Evolutionary conservation across 768 basidiomycete species (phyloP).

Genomic region (Gymnopilus junonius): DNA sequence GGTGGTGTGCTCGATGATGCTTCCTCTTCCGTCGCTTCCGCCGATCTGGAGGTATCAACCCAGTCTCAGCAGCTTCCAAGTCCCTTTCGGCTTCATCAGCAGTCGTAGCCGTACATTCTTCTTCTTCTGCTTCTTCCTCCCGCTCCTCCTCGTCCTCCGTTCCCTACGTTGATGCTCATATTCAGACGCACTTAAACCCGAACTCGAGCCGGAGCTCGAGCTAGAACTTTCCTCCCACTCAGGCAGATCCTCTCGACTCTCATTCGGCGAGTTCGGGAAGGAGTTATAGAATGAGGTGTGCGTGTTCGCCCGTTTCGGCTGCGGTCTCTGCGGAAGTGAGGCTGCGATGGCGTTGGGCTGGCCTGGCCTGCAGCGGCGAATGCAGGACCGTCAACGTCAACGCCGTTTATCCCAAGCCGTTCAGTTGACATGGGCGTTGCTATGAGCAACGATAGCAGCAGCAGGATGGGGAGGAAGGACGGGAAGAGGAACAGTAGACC

Average conservation of each 20-base stretch:
- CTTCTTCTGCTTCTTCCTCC: neutral
- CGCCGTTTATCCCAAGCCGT: too few relatives aligned
- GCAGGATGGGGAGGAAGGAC: constrained; percentile 5
- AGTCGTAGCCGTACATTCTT: neutral
- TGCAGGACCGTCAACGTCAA: too few relatives aligned
- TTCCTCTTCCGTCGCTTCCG: neutral
- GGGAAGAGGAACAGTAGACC: neutral
- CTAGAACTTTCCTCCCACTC: constrained; percentile 18
- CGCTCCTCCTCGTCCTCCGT: too few relatives aligned
- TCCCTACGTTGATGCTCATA: too few relatives aligned
- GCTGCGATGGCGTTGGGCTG: too few relatives aligned
- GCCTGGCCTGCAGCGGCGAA: too few relatives aligned
- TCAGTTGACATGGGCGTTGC: too few relatives aligned
- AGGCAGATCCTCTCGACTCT: constrained; percentile 37
- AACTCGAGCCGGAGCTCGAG: too few relatives aligned
- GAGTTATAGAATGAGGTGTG: constrained; percentile 59
- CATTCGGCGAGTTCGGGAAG: constrained; percentile 63
- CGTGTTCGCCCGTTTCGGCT: constrained; percentile 11
- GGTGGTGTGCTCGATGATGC: neutral
- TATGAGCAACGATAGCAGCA: too few relatives aligned
- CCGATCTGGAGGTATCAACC: neutral
- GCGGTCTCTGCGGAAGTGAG: too few relatives aligned
- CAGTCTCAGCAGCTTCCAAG: neutral
- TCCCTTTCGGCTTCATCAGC: neutral
- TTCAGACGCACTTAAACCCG: too few relatives aligned